Conservation (phyloP, 306 rosid genomes). For the Castanea sativa region DNA sequence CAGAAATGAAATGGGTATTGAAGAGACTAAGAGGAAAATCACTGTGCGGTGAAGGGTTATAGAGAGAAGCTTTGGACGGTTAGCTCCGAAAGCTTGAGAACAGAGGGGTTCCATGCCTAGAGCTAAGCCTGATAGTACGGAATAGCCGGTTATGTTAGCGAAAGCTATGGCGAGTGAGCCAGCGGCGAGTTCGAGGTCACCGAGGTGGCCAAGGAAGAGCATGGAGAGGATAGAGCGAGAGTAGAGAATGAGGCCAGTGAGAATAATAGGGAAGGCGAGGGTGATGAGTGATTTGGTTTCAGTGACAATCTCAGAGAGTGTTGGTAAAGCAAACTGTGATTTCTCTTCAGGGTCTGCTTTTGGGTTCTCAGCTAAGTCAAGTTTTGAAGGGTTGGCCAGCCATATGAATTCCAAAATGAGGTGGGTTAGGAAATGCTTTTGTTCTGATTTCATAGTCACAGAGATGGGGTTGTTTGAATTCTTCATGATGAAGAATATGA, state of each 20-base stretch:
- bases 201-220: constrained; percentile 76
- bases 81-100: constrained; percentile 92
- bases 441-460: constrained; percentile 17
- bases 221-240: constrained; percentile 77
- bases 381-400: constrained; percentile 5
- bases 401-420: constrained; percentile 14
- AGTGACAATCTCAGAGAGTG: constrained; percentile 16
- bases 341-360: constrained; percentile 17
- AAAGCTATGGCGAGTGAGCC: constrained; percentile 86
- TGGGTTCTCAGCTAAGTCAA: not conserved
- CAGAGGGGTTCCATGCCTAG: constrained; percentile 94
- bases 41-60: constrained; percentile 77
- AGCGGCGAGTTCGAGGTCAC: constrained; percentile 65
- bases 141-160: constrained; percentile 91
- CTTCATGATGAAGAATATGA: constrained; percentile 14
- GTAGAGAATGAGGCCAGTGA: constrained; percentile 76
- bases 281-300: constrained; percentile 56
- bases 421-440: not conserved
- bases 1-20: constrained; percentile 72
- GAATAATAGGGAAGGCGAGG: constrained; percentile 60
- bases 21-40: constrained; percentile 52
- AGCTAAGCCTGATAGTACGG: constrained; percentile 75
- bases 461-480: constrained; percentile 14
- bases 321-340: not conserved
- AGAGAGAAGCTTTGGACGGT: constrained; percentile 67